Evolutionary conservation across 2,329 filamentous ascomycete species (phyloP).

Genomic region (Aaosphaeria pasadenensis): DNA sequence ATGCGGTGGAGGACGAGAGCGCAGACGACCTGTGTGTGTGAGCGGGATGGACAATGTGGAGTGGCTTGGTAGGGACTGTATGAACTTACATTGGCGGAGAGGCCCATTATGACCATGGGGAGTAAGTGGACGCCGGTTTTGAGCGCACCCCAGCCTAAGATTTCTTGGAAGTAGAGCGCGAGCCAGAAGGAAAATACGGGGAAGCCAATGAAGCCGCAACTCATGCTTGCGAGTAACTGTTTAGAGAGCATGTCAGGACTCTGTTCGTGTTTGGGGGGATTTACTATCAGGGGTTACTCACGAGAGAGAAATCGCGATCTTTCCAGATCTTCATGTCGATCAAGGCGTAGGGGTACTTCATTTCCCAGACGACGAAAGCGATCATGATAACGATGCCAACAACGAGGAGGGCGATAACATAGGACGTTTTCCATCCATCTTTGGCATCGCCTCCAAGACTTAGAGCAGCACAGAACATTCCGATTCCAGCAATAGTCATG

Average conservation of each 20-base stretch:
- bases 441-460: constrained; percentile 55
- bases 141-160: constrained; percentile 52
- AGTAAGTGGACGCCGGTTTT: constrained; percentile 62
- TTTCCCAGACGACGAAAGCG: constrained; percentile 63
- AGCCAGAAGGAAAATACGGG: constrained; percentile 61
- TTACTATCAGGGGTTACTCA: constrained; percentile 29
- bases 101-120: constrained; percentile 62
- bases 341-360: constrained; percentile 44
- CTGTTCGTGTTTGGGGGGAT: constrained; percentile 1
- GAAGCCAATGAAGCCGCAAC: constrained; percentile 63
- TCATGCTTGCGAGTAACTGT: constrained; percentile 55
- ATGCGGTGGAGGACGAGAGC: constrained; percentile 61
- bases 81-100: constrained; percentile 54
- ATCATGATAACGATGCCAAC: constrained; percentile 57
- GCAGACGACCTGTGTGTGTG: constrained; percentile 45
- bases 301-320: constrained; percentile 63
- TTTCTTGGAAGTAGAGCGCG: constrained; percentile 62
- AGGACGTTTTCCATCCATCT: constrained; percentile 60
- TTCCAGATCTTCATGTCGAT: constrained; percentile 57
- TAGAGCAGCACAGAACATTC: constrained; percentile 61
- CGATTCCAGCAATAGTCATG: constrained; percentile 63
- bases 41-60: background rate
- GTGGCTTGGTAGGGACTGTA: background rate
- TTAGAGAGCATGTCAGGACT: background rate
- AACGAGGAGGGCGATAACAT: constrained; percentile 62